Base-by-base conservation (phyloP, 129 eudicot species). In the Ambrosia trifida region DNA sequence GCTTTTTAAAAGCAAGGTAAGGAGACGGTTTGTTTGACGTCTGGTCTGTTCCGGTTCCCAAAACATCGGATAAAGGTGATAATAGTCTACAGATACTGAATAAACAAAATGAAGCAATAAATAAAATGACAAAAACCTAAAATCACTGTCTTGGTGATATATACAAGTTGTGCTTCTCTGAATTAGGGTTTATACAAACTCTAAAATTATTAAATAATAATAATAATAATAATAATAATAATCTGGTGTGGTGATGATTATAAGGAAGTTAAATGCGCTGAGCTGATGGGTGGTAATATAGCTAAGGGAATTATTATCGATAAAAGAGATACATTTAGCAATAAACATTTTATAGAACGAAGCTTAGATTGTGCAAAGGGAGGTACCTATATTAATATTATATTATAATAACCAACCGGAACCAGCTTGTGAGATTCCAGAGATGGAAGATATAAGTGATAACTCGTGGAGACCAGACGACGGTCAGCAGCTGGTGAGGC, bases 171-270 rank as follows among this genome's bases (percentile, higher is more conserved):
- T 14, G 16, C 3, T 12, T 14, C 14, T 20, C 13, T 51, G 65
- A 2, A 51, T 64, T 51, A 64, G 54, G 66, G 65, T 74, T 74
- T 52, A 38, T 35, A 33, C 41, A 49, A 18, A 24, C 28, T 24
- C 28, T 24, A 24, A 24, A 24, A 24, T 24, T 24, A 67, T 9
- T n/a, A 67, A 47, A 59, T 31, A 17, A 53, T 18, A 53, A 4
- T 3, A 53, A 5, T n/a, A 40, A 40, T 2, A 6, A 40, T 40
- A 40, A 40, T 40, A 40, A 40, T 40, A 49, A 49, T 2, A 19
- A 9, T 59, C 30, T 59, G 43, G 19, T 30, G 18, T 59, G 4
- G 30, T 59, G 41, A 59, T 30, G 65, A 59, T 13, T 30, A 59
- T 30, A 13, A 12, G 11, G 64, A 59, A 13, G 30, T 30, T 59